Evolutionary conservation across 2,329 filamentous ascomycete genomes (phyloP).

Genomic region (Nannizzia gypsea): DNA sequence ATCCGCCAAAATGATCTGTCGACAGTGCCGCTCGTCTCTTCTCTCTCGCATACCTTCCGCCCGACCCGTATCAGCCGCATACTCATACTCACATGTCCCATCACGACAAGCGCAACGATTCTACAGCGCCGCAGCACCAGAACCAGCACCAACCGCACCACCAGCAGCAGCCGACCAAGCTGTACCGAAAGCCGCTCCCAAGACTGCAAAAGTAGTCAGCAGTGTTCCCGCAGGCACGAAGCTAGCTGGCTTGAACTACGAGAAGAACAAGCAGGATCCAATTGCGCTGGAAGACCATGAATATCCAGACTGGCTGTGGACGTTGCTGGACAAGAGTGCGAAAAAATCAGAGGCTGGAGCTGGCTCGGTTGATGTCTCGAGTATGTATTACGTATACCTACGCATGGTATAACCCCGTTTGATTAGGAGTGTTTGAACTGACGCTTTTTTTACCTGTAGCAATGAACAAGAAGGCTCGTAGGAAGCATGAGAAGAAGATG

Average conservation of each 20-base stretch:
- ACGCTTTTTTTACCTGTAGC: slow-evolving; percentile 18
- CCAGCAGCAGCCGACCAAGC: background rate
- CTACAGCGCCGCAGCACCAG: slow-evolving; percentile 11
- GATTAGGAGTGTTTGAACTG: background rate
- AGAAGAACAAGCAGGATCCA: slow-evolving; percentile 36
- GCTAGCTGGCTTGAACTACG: slow-evolving; percentile 35
- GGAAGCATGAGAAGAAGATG: slow-evolving; percentile 37
- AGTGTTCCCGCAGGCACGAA: slow-evolving; percentile 31
- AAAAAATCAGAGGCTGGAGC: slow-evolving; percentile 24
- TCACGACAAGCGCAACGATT: slow-evolving; percentile 2
- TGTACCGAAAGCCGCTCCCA: slow-evolving; percentile 17
- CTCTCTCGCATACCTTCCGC: slow-evolving; percentile 27
- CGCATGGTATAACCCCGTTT: too few species aligned
- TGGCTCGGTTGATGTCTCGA: slow-evolving; percentile 25
- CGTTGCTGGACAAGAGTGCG: slow-evolving; percentile 29
- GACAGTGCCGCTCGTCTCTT: slow-evolving; percentile 30
- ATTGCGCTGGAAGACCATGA: slow-evolving; percentile 36
- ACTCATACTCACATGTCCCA: background rate
- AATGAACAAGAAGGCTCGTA: slow-evolving; percentile 38
- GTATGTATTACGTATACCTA: slow-evolving; percentile 9
- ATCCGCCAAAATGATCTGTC: slow-evolving; percentile 30
- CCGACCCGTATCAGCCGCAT: slow-evolving; percentile 20
- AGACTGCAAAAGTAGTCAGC: slow-evolving; percentile 25
- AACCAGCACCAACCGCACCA: background rate
- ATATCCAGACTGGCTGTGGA: slow-evolving; percentile 40